Percentiles rank a stretch among this genome's conserved stretches.
Evolutionary conservation across 2,329 filamentous ascomycete species (phyloP).

Genomic region (Epichloe amarillans): DNA sequence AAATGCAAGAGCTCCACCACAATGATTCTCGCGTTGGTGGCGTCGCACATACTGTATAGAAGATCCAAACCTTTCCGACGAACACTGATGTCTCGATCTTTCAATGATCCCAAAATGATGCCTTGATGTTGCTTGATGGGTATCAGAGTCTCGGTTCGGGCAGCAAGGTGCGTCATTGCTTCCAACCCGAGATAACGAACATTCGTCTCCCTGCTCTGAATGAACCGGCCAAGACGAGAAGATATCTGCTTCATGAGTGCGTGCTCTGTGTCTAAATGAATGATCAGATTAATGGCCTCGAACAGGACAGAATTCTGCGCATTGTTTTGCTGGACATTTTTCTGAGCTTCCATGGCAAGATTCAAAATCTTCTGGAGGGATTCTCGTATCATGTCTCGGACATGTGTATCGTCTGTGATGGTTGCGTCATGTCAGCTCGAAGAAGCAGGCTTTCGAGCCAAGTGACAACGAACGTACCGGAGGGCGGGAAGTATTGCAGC

Average conservation of each 20-base stretch:
- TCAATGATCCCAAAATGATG: constrained; percentile 85
- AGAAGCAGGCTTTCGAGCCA: not conserved
- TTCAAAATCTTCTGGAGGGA: constrained; percentile 86
- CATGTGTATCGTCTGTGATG: constrained; percentile 68
- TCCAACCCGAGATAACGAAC: constrained; percentile 91
- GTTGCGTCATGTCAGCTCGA: not conserved
- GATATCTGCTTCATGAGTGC: constrained; percentile 95
- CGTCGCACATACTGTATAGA: constrained; percentile 98
- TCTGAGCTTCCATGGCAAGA: constrained; percentile 80
- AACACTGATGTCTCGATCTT: constrained; percentile 94
- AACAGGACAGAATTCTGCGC: constrained; percentile 96
- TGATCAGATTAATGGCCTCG: constrained; percentile 96
- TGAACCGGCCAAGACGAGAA: constrained; percentile 79
- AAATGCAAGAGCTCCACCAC: constrained; percentile 90
- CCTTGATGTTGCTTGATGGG: constrained; percentile 97
- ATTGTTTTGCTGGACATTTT: constrained; percentile 99
- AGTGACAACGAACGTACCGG: constrained; percentile 43
- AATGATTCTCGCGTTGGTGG: constrained; percentile 83
- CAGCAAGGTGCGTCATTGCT: constrained; percentile 95
- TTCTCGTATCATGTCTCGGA: constrained; percentile 82
- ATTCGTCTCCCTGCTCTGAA: constrained; percentile 92
- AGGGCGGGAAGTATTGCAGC: constrained; percentile 91
- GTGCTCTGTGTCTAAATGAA: constrained; percentile 91
- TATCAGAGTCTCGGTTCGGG: constrained; percentile 82
- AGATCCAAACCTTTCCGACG: constrained; percentile 89